Evolutionary conservation across 2,329 filamentous ascomycete genomes (phyloP).

Genomic region (Didymellaceae sp.): DNA sequence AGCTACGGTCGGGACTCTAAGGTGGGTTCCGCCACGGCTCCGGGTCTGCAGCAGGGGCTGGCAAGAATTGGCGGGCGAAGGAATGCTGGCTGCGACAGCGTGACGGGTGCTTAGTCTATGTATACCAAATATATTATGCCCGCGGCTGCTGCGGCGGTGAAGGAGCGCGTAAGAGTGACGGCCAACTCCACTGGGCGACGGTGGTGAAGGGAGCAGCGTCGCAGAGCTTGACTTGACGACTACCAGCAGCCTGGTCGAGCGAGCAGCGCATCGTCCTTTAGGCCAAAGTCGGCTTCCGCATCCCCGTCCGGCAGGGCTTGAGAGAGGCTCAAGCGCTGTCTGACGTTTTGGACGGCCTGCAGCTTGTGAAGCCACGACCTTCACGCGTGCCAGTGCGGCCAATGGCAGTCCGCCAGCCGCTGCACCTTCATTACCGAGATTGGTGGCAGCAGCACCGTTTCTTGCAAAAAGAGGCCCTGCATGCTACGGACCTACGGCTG

Average conservation of each 20-base stretch:
- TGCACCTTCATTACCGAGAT: conserved; percentile 13
- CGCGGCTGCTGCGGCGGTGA: no score
- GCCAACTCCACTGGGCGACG: conserved; percentile 17
- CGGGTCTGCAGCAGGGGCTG: background rate
- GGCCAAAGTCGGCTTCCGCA: conserved; percentile 16
- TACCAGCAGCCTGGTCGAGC: conserved; percentile 5
- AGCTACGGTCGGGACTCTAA: conserved; percentile 4
- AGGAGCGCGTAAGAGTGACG: background rate
- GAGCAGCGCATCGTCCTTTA: conserved; percentile 10
- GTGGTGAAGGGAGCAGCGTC: conserved; percentile 28
- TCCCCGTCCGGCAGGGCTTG: conserved; percentile 15
- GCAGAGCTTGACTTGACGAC: conserved; percentile 14
- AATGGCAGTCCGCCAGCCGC: background rate
- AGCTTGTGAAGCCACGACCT: conserved; percentile 6
- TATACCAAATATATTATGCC: no score
- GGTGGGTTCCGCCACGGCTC: conserved; percentile 5
- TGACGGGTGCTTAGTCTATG: background rate
- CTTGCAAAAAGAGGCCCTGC: conserved; percentile 6
- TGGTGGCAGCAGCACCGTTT: conserved; percentile 8
- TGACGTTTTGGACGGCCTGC: conserved; percentile 5
- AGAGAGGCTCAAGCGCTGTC: conserved; percentile 14
- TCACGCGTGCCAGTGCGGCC: conserved; percentile 7
- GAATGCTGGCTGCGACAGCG: conserved; percentile 6
- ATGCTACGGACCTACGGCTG: conserved; percentile 7
- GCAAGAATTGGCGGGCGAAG: conserved; percentile 3